Evolutionary conservation across 2,329 filamentous ascomycete genomes (phyloP), one percentile per base, ranked within the genome.

Genomic region (Alternaria sp.): DNA sequence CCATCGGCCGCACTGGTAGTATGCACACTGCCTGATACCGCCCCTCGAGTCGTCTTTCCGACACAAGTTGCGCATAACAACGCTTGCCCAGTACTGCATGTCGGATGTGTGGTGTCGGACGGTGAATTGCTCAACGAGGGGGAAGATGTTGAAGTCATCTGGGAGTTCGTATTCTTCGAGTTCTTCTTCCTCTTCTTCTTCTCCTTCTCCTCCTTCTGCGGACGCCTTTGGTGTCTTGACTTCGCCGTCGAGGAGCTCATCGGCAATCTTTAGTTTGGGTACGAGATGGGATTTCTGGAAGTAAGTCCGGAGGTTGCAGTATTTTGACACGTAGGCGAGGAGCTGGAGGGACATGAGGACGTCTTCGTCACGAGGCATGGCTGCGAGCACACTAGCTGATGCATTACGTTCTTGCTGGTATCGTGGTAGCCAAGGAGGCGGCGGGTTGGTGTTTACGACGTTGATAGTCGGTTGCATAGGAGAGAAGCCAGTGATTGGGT

Each of bases 21-120:
- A 97, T 55, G 95, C 95, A 79, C 95, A 99, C 78, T 99, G 95
- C 58, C 95, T 87, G 69, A 99, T 98, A 60, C 95, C 95, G 43
- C 95, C 95, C 49, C 92, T 87, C 11, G 91, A 92, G 76, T 99
- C 95, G 77, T 99, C 95, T 82, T 99, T 99, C 66, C 95, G 92
- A 84, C 95, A 99, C 51, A 99, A 87, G 77, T 99, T 99, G 66
- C 95, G 88, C 95, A 99, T 99, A 46, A 99, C 95, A 16, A 99
- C 95, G 64, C 94, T 95, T 18, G 95, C 95, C 95, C 95, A 99
- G 82, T 99, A 99, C 79, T 97, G 94, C 95, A 99, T 99, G 77
- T 97, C 94, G 61, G 93, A 92, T 66, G 92, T 93, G 80, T 97
- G 93, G 75, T 97, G 93, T 66, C 95, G 89, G 30, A 97, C 92